phyloP scores from a whole-genome alignment of 164 flowering plant genomes.

The Warburgia ugandensis region DNA sequence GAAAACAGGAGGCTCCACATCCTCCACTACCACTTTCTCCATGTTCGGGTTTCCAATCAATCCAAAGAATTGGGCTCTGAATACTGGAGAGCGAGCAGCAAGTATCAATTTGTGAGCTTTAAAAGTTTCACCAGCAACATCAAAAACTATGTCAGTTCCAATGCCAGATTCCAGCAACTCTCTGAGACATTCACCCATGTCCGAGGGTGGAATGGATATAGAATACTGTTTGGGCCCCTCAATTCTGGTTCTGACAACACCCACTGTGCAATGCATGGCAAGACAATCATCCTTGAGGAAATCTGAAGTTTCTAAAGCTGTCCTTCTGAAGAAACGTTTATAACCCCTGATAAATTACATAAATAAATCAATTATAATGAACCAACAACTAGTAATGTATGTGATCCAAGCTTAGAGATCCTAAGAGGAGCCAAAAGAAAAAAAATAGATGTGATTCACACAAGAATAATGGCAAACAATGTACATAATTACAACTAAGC shows the following conservation, averaged over 20 bases:
- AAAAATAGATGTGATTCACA: too few species aligned
- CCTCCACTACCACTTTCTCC: conserved; percentile 52
- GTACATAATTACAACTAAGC: too few species aligned
- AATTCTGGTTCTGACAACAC: conserved; percentile 71
- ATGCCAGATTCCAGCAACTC: conserved; percentile 53
- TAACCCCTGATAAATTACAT: conserved; percentile 81
- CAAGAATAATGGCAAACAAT: too few species aligned
- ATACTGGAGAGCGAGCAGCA: conserved; percentile 95
- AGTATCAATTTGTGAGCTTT: conserved; percentile 85
- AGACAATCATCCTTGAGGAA: conserved; percentile 83
- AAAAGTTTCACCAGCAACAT: conserved; percentile 65
- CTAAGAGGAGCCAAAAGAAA: too few species aligned
- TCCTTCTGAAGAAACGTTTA: conserved; percentile 75
- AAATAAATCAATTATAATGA: too few species aligned
- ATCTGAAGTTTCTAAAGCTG: conserved; percentile 60
- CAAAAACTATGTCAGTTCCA: conserved; percentile 63
- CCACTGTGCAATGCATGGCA: conserved; percentile 77
- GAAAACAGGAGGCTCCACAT: conserved; percentile 71
- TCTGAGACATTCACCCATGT: conserved; percentile 62
- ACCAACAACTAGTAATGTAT: too few species aligned
- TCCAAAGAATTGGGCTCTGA: conserved; percentile 89
- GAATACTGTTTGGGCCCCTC: conserved; percentile 53
- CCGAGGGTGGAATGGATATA: conserved; percentile 56
- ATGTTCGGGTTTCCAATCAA: conserved; percentile 59
- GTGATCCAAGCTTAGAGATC: too few species aligned